A percentile compares a stretch with the other conserved stretches of the same genome.
These are phyloP conservation scores for Penicillium ochrochloron DNA, from an alignment of 495 filamentous ascomycete species.

Conservation along the genomic window DNA sequence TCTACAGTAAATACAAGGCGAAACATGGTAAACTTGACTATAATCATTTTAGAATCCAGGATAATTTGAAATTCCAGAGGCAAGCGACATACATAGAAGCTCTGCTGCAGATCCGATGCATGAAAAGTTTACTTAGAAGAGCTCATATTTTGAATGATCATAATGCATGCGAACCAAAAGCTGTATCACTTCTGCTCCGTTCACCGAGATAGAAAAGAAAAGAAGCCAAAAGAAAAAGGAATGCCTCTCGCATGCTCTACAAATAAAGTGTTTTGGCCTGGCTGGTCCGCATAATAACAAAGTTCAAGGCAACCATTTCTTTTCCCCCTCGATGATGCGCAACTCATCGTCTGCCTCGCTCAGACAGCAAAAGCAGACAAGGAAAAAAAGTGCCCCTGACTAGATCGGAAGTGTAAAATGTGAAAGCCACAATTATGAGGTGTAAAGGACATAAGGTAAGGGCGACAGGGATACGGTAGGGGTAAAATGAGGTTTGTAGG, in stretches of 20 bases:
- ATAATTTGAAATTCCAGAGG: neutral
- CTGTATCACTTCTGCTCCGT: neutral
- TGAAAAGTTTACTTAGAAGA: neutral
- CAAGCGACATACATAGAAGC: neutral
- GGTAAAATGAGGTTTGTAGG: neutral
- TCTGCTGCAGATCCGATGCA: neutral
- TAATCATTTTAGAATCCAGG: neutral
- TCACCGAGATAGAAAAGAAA: neutral
- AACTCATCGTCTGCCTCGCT: neutral
- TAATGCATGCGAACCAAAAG: conserved; percentile 5
- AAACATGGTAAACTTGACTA: neutral
- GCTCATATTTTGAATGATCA: conserved; percentile 1
- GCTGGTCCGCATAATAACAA: conserved; percentile 3
- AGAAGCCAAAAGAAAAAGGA: neutral
- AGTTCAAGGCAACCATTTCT: conserved; percentile 5
- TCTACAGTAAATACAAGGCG: neutral
- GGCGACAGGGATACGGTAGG: neutral
- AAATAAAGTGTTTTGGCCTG: neutral
- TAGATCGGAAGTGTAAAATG: neutral
- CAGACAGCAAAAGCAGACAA: neutral
- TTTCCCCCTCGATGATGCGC: neutral
- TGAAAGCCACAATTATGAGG: neutral
- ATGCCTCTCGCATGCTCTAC: neutral
- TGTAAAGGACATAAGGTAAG: neutral
- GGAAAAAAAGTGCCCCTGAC: neutral